Base-by-base conservation (phyloP, 352 stramenopile species). In the Blastocystis sp. region DNA sequence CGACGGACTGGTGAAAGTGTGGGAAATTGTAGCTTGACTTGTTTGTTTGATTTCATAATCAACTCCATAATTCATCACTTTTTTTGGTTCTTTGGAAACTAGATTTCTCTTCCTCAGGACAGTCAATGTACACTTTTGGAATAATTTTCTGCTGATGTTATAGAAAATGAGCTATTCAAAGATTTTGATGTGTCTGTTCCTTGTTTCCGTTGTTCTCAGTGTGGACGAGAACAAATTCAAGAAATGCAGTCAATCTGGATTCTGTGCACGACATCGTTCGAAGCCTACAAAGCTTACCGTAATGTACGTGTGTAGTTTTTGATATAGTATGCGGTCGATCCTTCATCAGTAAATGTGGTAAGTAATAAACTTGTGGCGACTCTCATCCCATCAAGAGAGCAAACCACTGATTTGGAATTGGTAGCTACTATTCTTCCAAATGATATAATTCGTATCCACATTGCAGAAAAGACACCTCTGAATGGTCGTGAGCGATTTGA, bases 151-250 rank as follows among this genome's bases (percentile, higher is more conserved):
- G 18, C 9, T 70, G 62, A 70, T 70, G 30, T 18, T 70, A 18
- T 75, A 20, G 64, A 47, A 75, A 54, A 78, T 78, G 66, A 78
- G 50, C 24, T 30, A 13, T 5, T 62, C 56, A 37, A 34, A 20
- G 37, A 76, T 70, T 55, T 45, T 88, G 26, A 18, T 76, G 37
- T 53, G 73, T 76, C 34, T 78, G 41, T 78, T 73, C 20, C 13
- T 78, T 47, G n/a, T 81, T 13, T 59, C 79, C 11, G 64, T 92
- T 24, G 91, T 76, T 43, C 81, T 92, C 79, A 95, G 94, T 8
- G 97, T 99, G 13, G 97, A 99, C 92, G 93, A 94, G 90, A 96
- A 91, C 79, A 99, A 99, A 93, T 99, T 99, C 92, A 93, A 96
- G 59, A 99, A 95, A 26, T 99, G 97, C 91, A 91, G 93, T 26